Evolutionary conservation across 2,329 filamentous ascomycete species (phyloP), one percentile per base, ranked within the genome.

Genomic region (Scedosporium boydii): DNA sequence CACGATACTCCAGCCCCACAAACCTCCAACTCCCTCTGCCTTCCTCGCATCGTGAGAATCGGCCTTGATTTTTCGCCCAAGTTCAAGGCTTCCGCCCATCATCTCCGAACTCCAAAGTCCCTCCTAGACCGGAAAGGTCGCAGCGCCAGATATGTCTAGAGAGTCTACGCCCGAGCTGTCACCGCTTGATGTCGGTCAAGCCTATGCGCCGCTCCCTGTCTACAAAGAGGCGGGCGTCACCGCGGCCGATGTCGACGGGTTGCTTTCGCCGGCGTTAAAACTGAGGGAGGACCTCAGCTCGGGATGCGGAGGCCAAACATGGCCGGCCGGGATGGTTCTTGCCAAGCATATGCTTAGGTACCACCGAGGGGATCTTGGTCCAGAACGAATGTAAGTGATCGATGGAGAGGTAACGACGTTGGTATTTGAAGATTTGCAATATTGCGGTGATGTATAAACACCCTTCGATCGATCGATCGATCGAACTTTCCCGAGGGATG

Each of bases 271-370:
- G 58, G 87, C 89, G 10, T 81, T 98, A 65, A 80, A 83, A 64
- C 83, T 98, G 16, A 89, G 90, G 69, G 92, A 97, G 74, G 93
- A 98, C 74, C 82, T 96, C 58, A 85, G 84, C 63, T 85, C 90
- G 66, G 95, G 95, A 64, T 98, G 95, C 74, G 95, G 95, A 58
- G 95, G 95, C 2, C 90, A 96, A 75, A 82, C 96, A 10, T 98
- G 95, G 95, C 93, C 93, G 3, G 93, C 93, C 0, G 95, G 95
- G 10, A 89, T 96, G 86, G 84, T 95, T 16, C 80, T 99, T 61
- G 84, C 89, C 21, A 91, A 88, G 74, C 96, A 98, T 72, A 83
- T 98, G 82, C 80, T 98, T 64, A 84, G 87, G 60, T 87, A 87
- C 70, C 89, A 90, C 68, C 78, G 78, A 65, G 76, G 82, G n/a